Percentiles rank a stretch among this genome's conserved stretches.
phyloP scores from a whole-genome alignment of 768 basidiomycete genomes.

The Pulveroboletus sp. region DNA sequence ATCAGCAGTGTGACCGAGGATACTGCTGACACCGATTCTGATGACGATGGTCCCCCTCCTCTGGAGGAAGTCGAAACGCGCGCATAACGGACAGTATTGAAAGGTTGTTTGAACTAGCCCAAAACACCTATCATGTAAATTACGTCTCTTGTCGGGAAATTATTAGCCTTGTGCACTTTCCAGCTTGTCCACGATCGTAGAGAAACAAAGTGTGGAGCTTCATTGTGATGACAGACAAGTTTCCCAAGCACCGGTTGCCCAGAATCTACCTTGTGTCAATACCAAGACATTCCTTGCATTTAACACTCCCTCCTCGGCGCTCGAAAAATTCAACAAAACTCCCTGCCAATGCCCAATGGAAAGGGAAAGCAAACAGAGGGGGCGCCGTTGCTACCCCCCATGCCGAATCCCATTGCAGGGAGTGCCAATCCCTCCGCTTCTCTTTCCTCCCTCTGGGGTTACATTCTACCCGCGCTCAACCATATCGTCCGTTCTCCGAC shows the following conservation, averaged over 20 bases:
- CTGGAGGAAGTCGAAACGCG: slow-evolving; percentile 65
- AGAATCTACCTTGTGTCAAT: no score
- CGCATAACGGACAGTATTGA: slow-evolving; percentile 3
- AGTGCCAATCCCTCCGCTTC: slow-evolving; percentile 76
- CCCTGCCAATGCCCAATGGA: slow-evolving; percentile 29
- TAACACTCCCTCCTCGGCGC: no score
- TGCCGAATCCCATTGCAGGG: slow-evolving; percentile 55
- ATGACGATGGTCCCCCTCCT: slow-evolving; percentile 74
- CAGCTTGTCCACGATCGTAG: no score
- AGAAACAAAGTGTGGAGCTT: no score
- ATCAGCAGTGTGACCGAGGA: background rate
- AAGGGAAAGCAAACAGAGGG: slow-evolving; percentile 29
- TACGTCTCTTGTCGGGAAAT: slow-evolving; percentile 7
- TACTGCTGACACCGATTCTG: slow-evolving; percentile 34
- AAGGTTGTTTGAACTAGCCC: background rate
- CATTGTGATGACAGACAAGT: no score
- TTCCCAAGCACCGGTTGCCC: no score
- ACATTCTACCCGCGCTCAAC: slow-evolving; percentile 70
- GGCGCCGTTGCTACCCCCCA: slow-evolving; percentile 29
- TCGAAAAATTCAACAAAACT: no score
- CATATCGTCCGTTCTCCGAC: slow-evolving; percentile 73
- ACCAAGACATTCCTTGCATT: no score
- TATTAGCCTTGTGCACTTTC: no score
- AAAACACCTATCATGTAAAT: slow-evolving; percentile 17
- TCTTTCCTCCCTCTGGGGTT: slow-evolving; percentile 69